Base-by-base conservation (phyloP, 2,329 filamentous ascomycete genomes). In the Fusarium equiseti region DNA sequence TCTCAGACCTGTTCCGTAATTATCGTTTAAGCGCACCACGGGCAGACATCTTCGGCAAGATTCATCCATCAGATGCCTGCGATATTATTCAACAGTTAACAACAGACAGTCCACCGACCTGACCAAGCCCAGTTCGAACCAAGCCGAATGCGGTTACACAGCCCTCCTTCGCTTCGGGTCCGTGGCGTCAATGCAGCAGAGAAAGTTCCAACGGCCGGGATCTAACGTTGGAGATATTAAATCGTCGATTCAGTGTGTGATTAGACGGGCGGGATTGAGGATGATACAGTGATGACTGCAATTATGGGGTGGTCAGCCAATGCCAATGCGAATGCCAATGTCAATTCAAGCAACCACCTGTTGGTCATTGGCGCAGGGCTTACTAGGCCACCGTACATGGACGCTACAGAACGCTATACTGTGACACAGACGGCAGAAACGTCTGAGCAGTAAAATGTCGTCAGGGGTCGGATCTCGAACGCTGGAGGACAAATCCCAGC, bases 391-490 rank as follows among this genome's bases (percentile, higher is more conserved):
- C 50, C 50, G 10, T 38, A 40, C 32, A 52, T 40, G 49, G 24
- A 52, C 49, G 32, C 53, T 51, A 45, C 43, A 44, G 59, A 55
- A 59, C 38, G 32, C 35, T 38, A 63, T 46, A n/a, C 52, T 38
- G 63, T 68, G 59, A 65, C 63, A 65, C 53, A 49, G 44, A 29
- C 62, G 38, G 29, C 32, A 58, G 62, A 69, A 69, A 66, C 49
- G 43, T 62, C 58, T 53, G 35, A 38, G 35, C 35, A 38, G n/a
- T 38, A 38, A 38, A 66, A 65, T 72, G 68, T 72, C 60, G 60
- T 70, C 71, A 73, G 62, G 63, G 67, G 59, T 53, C 65, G 63
- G 64, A 75, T 75, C 65, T 74, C 61, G 56, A 69, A 67, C 60
- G 45, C 49, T 52, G 38, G 53, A 73, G 63, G 49, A 45, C 62